Evolutionary conservation across 208 protist genomes (phyloP).

Genomic region (Acanthamoeba triangularis): DNA sequence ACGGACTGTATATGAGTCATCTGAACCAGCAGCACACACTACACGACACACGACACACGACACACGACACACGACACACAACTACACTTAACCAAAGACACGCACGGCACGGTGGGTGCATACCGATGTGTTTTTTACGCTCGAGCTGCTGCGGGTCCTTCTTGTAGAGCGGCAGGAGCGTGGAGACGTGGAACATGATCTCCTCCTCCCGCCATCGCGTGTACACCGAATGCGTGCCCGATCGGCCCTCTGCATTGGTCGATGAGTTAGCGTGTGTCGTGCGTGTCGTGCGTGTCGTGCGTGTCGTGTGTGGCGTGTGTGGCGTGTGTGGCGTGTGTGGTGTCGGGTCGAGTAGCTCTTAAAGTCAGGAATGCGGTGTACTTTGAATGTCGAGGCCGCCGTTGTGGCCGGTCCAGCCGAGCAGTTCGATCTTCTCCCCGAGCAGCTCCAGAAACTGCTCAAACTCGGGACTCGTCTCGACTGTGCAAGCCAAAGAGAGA

Average conservation of each 20-base stretch:
- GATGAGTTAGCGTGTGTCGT: too few relatives aligned
- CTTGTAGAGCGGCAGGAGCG: slow-evolving; percentile 14
- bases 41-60: neutral
- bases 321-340: too few relatives aligned
- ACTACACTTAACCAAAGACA: too few relatives aligned
- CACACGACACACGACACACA: neutral
- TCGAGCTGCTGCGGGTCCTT: slow-evolving; percentile 60
- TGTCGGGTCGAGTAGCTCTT: too few relatives aligned
- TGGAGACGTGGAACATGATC: slow-evolving; percentile 63
- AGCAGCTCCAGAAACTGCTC: slow-evolving; percentile 44
- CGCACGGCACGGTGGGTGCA: too few relatives aligned
- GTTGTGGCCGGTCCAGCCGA: neutral
- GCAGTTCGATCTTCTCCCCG: slow-evolving; percentile 13
- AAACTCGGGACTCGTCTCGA: slow-evolving; percentile 34
- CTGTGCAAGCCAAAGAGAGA: neutral
- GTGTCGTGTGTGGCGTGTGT: too few relatives aligned
- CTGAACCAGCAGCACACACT: too few relatives aligned
- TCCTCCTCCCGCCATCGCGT: slow-evolving; percentile 31
- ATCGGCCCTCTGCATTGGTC: neutral
- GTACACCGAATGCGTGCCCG: slow-evolving; percentile 56
- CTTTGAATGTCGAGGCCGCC: slow-evolving; percentile 42
- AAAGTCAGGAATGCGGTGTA: neutral
- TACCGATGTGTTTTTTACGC: slow-evolving; percentile 49
- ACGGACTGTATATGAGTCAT: too few relatives aligned
- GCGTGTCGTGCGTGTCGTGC: too few relatives aligned